A percentile compares a stretch with the other conserved stretches of the same genome.
phyloP scores from a whole-genome alignment of 345 rosid species.

The Sapria himalayana region DNA sequence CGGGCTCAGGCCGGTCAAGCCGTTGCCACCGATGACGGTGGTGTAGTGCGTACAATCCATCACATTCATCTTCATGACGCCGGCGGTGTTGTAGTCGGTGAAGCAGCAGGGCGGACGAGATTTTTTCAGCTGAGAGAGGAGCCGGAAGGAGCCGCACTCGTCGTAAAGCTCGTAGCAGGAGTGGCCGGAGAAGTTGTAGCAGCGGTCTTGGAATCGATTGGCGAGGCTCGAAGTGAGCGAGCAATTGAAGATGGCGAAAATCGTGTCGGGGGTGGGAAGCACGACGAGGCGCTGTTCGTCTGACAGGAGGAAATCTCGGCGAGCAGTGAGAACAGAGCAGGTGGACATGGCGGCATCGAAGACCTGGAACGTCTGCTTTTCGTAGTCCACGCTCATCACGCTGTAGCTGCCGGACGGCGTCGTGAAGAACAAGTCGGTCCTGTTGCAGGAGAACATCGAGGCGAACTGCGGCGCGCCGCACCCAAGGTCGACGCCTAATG shows the following conservation, averaged over 20 bases:
- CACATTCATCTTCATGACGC: slow-evolving; percentile 67
- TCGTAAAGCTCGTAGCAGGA: slow-evolving; percentile 75
- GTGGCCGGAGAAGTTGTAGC: slow-evolving; percentile 53
- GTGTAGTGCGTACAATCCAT: slow-evolving; percentile 79
- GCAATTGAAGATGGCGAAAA: slow-evolving; percentile 70
- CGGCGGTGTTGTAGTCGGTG: slow-evolving; percentile 59
- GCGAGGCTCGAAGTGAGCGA: slow-evolving; percentile 61
- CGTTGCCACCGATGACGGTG: slow-evolving; percentile 28
- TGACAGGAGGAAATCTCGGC: slow-evolving; percentile 56
- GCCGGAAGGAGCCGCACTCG: slow-evolving; percentile 43
- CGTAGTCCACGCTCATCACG: slow-evolving; percentile 58
- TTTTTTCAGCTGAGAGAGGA: slow-evolving; percentile 27
- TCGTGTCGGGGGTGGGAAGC: slow-evolving; percentile 65
- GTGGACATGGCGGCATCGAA: slow-evolving; percentile 94
- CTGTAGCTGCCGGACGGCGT: slow-evolving; percentile 75
- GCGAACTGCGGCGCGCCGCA: slow-evolving; percentile 77
- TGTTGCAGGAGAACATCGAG: slow-evolving; percentile 51
- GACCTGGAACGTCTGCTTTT: slow-evolving; percentile 24
- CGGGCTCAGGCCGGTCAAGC: slow-evolving; percentile 34
- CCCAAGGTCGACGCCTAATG: slow-evolving; percentile 67
- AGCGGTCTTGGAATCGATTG: slow-evolving; percentile 59
- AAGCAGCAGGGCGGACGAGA: slow-evolving; percentile 69
- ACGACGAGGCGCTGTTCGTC: slow-evolving; percentile 46
- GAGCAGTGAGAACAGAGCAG: slow-evolving; percentile 87
- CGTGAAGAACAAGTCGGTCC: slow-evolving; percentile 37